Evolutionary conservation across 2,329 filamentous ascomycete genomes (phyloP).

Genomic region (Phialocephala subalpina): DNA sequence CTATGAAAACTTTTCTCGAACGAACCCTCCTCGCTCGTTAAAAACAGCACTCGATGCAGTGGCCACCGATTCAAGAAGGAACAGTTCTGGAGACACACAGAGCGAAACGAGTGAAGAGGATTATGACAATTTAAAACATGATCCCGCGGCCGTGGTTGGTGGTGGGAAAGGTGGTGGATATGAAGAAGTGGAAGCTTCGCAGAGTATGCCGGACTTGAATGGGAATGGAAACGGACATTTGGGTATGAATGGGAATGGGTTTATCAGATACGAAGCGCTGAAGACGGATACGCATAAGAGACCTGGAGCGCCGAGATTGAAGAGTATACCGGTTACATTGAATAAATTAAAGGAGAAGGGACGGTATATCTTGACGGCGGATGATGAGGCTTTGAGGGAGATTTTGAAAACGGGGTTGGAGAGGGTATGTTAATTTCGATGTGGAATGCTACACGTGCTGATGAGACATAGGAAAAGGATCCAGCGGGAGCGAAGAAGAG

Average conservation of each 20-base stretch:
- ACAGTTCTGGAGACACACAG: constrained; percentile 26
- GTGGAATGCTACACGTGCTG: neutral
- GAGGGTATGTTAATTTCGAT: constrained; percentile 26
- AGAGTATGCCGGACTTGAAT: constrained; percentile 13
- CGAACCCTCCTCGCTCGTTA: constrained; percentile 35
- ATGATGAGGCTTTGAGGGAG: constrained; percentile 39
- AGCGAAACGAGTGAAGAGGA: constrained; percentile 43
- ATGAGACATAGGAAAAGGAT: constrained; percentile 33
- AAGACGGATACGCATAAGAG: constrained; percentile 19
- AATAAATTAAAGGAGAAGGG: constrained; percentile 40
- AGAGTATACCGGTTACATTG: constrained; percentile 41
- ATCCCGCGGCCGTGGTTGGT: constrained; percentile 39
- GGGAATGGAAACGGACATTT: neutral
- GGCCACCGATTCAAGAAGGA: constrained; percentile 13
- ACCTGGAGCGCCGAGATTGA: constrained; percentile 29
- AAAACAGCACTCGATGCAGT: constrained; percentile 38
- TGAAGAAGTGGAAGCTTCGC: constrained; percentile 35
- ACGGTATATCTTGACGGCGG: constrained; percentile 40
- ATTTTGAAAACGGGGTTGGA: constrained; percentile 38
- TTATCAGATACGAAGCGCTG: constrained; percentile 34
- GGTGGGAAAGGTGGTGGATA: constrained; percentile 46
- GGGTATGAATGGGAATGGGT: constrained; percentile 13
- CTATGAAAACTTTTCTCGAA: constrained; percentile 18
- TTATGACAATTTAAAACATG: constrained; percentile 40
- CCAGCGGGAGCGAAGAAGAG: constrained; percentile 35